Base-by-base conservation (phyloP, 2,329 filamentous ascomycete genomes). In the Fusarium sp. region DNA sequence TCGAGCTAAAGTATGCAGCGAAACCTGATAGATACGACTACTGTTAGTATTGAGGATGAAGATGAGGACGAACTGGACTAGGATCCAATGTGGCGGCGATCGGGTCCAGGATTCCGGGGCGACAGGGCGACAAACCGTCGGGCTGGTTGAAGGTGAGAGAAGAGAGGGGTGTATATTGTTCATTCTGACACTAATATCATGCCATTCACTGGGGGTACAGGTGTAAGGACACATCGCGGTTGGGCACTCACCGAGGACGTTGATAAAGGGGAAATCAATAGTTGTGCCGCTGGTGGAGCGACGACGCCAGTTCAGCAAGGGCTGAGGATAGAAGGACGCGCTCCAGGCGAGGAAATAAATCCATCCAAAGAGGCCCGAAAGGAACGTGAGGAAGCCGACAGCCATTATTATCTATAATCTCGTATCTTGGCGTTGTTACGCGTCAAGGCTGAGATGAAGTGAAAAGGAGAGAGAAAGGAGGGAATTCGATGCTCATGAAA, bases 291-390 rank as follows among this genome's bases (percentile, higher is more conserved):
- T 88, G 9, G 95, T 98, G 13, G 94, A 93, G 64, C 90, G 89
- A 60, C 94, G 92, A 35, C 86, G 86, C 81, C 88, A 92, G 86
- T 98, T 98, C 71, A 94, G 88, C 69, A 97, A 83, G 11, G 93
- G 90, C 81, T 98, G 96, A 3, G 96, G 95, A 81, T 98, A 98
- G 85, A 98, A 98, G 21, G 94, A 97, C 21, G 92, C 84, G 18
- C 93, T 96, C 96, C 96, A 96, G 82, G 89, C 90, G 54, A 91
- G 73, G 72, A 90, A 92, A 83, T 95, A 95, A 79, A 92, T 83
- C 92, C 93, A 95, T 81, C 93, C 93, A 76, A 93, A 89, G 37
- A 92, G 79, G 79, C 85, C 87, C 57, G 88, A 90, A 23, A 89
- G 60, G 64, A 86, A 76, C 35, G 80, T 75, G 66, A 91, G 85